Evolutionary conservation across 768 basidiomycete genomes (phyloP).

Genomic region (Lanmaoa rubissima): DNA sequence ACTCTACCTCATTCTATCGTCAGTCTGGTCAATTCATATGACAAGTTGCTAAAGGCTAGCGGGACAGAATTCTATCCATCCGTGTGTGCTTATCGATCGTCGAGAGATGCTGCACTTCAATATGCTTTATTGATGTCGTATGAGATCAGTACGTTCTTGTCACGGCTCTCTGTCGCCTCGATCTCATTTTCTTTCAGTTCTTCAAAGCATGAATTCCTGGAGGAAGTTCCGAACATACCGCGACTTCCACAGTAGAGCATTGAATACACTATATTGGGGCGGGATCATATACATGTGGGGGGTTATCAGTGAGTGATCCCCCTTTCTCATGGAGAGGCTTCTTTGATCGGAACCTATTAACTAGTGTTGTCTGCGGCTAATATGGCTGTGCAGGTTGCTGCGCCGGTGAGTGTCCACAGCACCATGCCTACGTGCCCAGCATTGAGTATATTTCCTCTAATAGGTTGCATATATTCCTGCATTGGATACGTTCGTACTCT

Average conservation of each 20-base stretch:
- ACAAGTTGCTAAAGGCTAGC: not conserved
- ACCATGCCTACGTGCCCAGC: not conserved
- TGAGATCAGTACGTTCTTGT: slow-evolving; percentile 20
- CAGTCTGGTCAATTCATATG: slow-evolving; percentile 3
- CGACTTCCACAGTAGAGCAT: slow-evolving; percentile 7
- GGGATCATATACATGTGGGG: slow-evolving; percentile 28
- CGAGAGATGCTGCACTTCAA: slow-evolving; percentile 13
- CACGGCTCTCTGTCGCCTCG: not conserved
- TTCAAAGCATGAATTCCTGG: slow-evolving; percentile 26
- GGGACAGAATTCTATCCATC: slow-evolving; percentile 22
- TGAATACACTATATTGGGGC: slow-evolving; percentile 28
- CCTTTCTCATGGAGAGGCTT: not conserved
- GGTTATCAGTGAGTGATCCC: slow-evolving; percentile 15
- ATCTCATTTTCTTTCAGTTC: slow-evolving; percentile 13
- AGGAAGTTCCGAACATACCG: slow-evolving; percentile 25
- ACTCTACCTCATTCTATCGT: slow-evolving; percentile 20
- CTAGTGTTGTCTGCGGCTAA: slow-evolving; percentile 17
- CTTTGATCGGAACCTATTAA: not conserved
- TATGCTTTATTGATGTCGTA: slow-evolving; percentile 19
- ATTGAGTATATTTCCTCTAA: not conserved
- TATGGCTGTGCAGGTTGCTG: slow-evolving; percentile 14
- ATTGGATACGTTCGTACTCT: slow-evolving; percentile 22
- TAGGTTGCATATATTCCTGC: slow-evolving; percentile 17
- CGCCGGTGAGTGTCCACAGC: slow-evolving; percentile 16
- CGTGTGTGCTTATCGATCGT: slow-evolving; percentile 12